A percentile compares a stretch with the other conserved stretches of the same genome.
Conservation (phyloP, 2,329 filamentous ascomycete genomes). For the Macroventuria anomochaeta region DNA sequence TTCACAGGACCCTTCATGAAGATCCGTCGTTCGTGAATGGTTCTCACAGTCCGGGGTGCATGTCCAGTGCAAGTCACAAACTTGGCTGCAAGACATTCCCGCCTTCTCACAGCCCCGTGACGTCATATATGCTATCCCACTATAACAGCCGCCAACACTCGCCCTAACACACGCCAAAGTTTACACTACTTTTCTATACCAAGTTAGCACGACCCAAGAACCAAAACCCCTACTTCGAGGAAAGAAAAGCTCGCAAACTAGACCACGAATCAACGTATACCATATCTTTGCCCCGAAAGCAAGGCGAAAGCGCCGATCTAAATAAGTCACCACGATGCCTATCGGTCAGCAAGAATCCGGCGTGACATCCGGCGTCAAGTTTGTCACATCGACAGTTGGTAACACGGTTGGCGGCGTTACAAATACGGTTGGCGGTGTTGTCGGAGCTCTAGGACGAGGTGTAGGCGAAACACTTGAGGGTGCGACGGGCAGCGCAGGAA, state of each 20-base stretch:
- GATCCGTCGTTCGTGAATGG: conserved; percentile 2
- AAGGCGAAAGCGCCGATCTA: conserved; percentile 3
- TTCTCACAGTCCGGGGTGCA: not conserved
- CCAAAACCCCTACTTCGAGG: not conserved
- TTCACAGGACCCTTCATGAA: not conserved
- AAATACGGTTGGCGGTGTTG: conserved; percentile 60
- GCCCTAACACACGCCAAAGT: conserved; percentile 5
- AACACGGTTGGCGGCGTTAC: conserved; percentile 62
- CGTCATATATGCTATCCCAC: conserved; percentile 1
- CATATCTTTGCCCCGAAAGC: not conserved
- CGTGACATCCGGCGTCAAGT: conserved; percentile 60
- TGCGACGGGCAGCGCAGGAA: conserved; percentile 53
- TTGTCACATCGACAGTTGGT: conserved; percentile 62
- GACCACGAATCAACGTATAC: not conserved
- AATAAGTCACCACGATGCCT: conserved; percentile 36
- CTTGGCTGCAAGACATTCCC: conserved; percentile 1
- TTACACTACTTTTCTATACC: conserved; percentile 5
- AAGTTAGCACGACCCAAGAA: conserved; percentile 11
- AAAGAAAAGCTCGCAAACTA: not conserved
- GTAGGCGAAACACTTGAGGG: conserved; percentile 55
- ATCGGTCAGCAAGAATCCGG: conserved; percentile 51
- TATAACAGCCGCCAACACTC: conserved; percentile 11
- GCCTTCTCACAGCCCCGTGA: conserved; percentile 10
- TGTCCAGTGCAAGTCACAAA: not conserved
- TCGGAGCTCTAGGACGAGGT: conserved; percentile 55